A percentile compares a stretch with the other conserved stretches of the same genome.
Conservation (phyloP, 768 basidiomycete genomes). For the Auricularia cornea region DNA sequence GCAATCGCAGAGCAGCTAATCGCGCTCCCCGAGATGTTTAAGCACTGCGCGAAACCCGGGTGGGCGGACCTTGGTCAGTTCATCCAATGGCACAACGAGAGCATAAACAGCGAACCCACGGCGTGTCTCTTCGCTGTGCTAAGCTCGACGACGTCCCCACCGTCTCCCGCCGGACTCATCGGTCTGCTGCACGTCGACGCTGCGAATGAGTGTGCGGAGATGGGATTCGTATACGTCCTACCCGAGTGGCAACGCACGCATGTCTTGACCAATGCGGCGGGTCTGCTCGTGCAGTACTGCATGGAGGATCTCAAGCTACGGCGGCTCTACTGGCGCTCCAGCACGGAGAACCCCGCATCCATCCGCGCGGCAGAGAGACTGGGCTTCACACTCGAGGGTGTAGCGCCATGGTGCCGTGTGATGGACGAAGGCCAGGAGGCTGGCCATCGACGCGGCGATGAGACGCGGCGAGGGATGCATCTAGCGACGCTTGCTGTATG, state of each 20-base stretch:
- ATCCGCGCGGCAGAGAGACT: conserved; percentile 45
- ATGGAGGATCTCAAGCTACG: conserved; percentile 43
- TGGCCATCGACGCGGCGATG: conserved; percentile 11
- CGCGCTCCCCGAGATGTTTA: no score
- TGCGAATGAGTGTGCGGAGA: conserved; percentile 40
- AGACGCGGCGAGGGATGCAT: background rate
- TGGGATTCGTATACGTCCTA: conserved; percentile 46
- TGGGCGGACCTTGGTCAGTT: no score
- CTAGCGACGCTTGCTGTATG: background rate
- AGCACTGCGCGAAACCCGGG: no score
- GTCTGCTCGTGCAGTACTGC: conserved; percentile 29
- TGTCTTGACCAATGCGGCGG: conserved; percentile 41
- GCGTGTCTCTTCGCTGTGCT: no score
- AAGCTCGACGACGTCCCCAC: no score
- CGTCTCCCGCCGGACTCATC: conserved; percentile 44
- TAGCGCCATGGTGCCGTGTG: conserved; percentile 47
- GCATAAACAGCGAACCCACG: no score
- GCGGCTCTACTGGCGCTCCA: conserved; percentile 54
- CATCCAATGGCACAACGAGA: no score
- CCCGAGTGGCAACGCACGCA: conserved; percentile 58
- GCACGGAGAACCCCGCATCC: conserved; percentile 39
- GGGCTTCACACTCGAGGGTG: conserved; percentile 50
- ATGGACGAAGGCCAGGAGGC: conserved; percentile 27
- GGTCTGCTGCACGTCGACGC: conserved; percentile 40
- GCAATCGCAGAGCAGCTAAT: no score